Evolutionary conservation across 768 basidiomycete species (phyloP).

Genomic region (Suillus discolor): DNA sequence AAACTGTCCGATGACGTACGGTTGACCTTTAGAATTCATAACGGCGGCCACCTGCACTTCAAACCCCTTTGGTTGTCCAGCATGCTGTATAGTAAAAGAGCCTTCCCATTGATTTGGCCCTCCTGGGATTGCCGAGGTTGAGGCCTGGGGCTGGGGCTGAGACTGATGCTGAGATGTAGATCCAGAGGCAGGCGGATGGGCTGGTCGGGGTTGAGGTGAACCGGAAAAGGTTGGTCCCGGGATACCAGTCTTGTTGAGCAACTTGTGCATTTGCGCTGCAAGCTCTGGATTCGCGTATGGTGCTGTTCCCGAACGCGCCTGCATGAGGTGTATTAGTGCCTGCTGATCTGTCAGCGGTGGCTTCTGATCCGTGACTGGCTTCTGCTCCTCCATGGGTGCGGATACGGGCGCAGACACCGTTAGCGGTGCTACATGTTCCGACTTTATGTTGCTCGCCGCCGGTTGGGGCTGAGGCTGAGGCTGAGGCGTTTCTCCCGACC

Average conservation of each 20-base stretch:
- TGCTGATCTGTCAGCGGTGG: constrained; percentile 15
- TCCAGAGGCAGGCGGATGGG: neutral
- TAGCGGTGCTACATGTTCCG: neutral
- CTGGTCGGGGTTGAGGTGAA: constrained; percentile 16
- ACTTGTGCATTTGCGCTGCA: constrained; percentile 49
- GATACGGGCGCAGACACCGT: neutral
- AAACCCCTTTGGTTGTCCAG: constrained; percentile 30
- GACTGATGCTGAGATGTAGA: neutral
- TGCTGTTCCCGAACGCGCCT: constrained; percentile 25
- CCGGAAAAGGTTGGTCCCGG: constrained; percentile 23
- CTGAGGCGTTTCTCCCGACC: neutral
- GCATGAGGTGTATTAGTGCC: constrained; percentile 30
- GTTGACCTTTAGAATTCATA: constrained; percentile 27
- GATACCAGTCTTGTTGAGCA: constrained; percentile 46
- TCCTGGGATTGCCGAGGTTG: constrained; percentile 4
- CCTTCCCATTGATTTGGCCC: constrained; percentile 47
- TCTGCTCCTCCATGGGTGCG: constrained; percentile 23
- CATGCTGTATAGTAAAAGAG: constrained; percentile 37
- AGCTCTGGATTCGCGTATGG: constrained; percentile 18
- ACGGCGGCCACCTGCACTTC: constrained; percentile 39
- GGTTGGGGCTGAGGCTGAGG: neutral
- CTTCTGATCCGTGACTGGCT: constrained; percentile 20
- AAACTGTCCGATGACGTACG: constrained; percentile 34
- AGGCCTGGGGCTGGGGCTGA: neutral
- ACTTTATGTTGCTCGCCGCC: neutral